phyloP scores from a whole-genome alignment of 495 filamentous ascomycete species.

The Penicillium cosmopolitanum region DNA sequence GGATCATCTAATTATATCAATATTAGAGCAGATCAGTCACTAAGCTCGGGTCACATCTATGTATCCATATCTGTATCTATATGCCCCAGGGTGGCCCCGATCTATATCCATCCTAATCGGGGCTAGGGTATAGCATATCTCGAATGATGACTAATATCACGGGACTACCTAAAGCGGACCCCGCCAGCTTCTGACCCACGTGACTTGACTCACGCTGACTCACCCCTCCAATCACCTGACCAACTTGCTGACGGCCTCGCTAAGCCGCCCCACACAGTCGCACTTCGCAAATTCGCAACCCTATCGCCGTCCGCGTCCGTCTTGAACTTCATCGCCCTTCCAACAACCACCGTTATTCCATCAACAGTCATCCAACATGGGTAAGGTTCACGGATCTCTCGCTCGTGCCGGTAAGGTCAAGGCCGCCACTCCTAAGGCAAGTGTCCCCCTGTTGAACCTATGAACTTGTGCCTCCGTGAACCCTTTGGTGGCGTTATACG shows the following conservation, averaged over 20 bases:
- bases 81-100: no score
- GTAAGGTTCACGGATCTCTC: constrained; percentile 56
- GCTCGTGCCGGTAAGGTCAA: constrained; percentile 98
- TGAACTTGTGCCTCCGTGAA: constrained; percentile 4
- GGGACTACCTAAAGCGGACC: neutral
- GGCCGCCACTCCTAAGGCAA: constrained; percentile 88
- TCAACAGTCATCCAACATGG: constrained; percentile 42
- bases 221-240: neutral
- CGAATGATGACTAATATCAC: no score
- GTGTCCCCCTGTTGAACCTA: constrained; percentile 23
- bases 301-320: constrained; percentile 23
- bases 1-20: no score
- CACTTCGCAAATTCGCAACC: constrained; percentile 38
- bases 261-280: constrained; percentile 38
- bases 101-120: no score
- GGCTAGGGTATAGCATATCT: no score
- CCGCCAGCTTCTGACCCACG: neutral
- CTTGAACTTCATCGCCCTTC: constrained; percentile 27
- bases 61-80: no score
- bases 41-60: no score
- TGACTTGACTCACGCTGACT: constrained; percentile 4
- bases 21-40: no score
- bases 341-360: constrained; percentile 30
- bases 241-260: constrained; percentile 19
- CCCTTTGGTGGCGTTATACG: neutral